Percentiles rank a stretch among this genome's conserved stretches.
These are phyloP conservation scores for Microsporum audouinii DNA, from an alignment of 2,329 filamentous ascomycete species.

Conservation along the genomic window DNA sequence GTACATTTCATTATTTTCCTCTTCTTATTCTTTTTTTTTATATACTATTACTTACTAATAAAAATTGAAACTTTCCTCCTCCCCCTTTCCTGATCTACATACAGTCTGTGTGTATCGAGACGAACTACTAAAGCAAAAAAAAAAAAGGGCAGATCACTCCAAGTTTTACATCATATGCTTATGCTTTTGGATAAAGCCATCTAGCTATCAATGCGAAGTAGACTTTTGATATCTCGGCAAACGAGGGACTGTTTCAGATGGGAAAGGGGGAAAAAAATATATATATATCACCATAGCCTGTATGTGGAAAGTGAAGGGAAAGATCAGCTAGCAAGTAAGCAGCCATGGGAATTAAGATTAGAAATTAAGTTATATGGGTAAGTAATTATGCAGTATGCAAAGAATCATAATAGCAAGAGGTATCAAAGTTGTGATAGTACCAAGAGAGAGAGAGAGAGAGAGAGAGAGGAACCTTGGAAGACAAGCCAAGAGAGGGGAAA, in stretches of 20 bases:
- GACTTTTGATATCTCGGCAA: background rate
- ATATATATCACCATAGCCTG: background rate
- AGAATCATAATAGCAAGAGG: background rate
- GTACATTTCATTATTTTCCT: background rate
- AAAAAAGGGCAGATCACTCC: background rate
- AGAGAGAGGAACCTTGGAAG: background rate
- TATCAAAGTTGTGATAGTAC: background rate
- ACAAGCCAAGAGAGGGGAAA: background rate
- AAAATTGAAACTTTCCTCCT: background rate
- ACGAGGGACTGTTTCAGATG: background rate
- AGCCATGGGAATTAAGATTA: conserved; percentile 2
- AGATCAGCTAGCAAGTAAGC: background rate
- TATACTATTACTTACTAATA: background rate
- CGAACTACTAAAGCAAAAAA: no score
- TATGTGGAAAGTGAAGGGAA: background rate
- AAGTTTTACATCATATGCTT: no score
- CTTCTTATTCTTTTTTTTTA: background rate
- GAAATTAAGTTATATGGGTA: conserved; percentile 3
- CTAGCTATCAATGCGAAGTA: background rate
- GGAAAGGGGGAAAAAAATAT: background rate
- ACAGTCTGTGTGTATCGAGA: no score
- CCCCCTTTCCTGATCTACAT: no score
- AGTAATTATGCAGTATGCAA: background rate
- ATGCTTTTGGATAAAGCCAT: background rate
- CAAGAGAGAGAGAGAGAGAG: background rate